phyloP scores from a whole-genome alignment of 495 filamentous ascomycete genomes.

The Hypoxylon subgilvum region DNA sequence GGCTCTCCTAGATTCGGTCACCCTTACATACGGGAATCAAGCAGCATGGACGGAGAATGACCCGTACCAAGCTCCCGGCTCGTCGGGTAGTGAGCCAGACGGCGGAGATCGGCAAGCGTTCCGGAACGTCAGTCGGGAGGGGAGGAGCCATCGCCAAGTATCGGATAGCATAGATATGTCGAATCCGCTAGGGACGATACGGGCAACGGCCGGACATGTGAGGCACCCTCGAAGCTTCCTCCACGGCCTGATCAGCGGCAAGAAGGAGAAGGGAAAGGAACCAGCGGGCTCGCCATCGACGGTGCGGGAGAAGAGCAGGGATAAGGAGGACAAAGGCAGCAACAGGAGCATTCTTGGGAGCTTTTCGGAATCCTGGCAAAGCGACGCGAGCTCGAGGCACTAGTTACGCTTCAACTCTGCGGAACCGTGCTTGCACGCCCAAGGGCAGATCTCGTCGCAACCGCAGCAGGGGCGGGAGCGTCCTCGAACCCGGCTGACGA shows the following conservation, averaged over 20 bases:
- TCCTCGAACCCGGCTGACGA: conserved; percentile 12
- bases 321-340: conserved; percentile 43
- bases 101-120: conserved; percentile 48
- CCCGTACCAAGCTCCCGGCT: conserved; percentile 48
- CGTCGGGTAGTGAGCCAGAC: conserved; percentile 58
- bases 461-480: neutral
- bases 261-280: conserved; percentile 45
- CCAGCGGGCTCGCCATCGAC: conserved; percentile 33
- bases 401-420: conserved; percentile 35
- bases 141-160: conserved; percentile 48
- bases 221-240: conserved; percentile 54
- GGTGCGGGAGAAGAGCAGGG: conserved; percentile 39
- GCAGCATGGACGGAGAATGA: conserved; percentile 47
- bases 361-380: conserved; percentile 41
- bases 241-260: conserved; percentile 53
- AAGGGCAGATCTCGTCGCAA: conserved; percentile 5
- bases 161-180: conserved; percentile 46
- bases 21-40: conserved; percentile 40
- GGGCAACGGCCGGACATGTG: conserved; percentile 43
- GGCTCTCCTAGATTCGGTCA: conserved; percentile 53
- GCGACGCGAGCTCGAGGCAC: conserved; percentile 40
- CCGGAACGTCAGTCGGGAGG: conserved; percentile 51
- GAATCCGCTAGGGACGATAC: conserved; percentile 45
- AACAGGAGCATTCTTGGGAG: conserved; percentile 39
- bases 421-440: conserved; percentile 4